These are phyloP conservation scores for Strobilomyces dryophilus DNA, from an alignment of 768 basidiomycete species.

Conservation along the genomic window DNA sequence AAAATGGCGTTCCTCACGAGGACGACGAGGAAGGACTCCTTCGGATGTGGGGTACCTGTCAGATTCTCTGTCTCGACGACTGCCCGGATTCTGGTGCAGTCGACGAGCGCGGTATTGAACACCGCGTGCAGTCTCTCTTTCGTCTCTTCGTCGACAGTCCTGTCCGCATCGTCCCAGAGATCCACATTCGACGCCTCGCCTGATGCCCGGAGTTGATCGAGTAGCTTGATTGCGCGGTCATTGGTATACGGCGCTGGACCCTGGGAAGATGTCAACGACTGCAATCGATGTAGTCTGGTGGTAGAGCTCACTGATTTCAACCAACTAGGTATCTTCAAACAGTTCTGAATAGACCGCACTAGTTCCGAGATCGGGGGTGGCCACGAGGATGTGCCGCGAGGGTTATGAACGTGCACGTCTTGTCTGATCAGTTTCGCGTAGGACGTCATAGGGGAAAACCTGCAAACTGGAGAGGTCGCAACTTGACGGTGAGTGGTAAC, in stretches of 20 bases:
- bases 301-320: background rate
- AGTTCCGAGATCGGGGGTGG: background rate
- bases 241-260: background rate
- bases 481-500: too few relatives aligned
- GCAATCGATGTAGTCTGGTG: background rate
- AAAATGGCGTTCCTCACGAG: conserved; percentile 3
- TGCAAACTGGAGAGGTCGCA: too few relatives aligned
- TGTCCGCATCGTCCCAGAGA: too few relatives aligned
- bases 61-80: background rate
- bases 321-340: background rate
- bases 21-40: conserved; percentile 7
- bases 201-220: background rate
- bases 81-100: conserved; percentile 5
- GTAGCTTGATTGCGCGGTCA: background rate
- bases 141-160: too few relatives aligned
- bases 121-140: too few relatives aligned
- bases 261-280: background rate
- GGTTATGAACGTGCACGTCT: background rate
- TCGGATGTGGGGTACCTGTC: background rate
- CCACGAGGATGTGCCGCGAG: background rate
- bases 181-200: too few relatives aligned
- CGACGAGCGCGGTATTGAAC: background rate
- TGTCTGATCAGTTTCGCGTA: background rate
- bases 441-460: background rate
- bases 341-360: background rate